phyloP scores from a whole-genome alignment of 1,139 yeast genomes.

The Kluyveromyces marxianus region DNA sequence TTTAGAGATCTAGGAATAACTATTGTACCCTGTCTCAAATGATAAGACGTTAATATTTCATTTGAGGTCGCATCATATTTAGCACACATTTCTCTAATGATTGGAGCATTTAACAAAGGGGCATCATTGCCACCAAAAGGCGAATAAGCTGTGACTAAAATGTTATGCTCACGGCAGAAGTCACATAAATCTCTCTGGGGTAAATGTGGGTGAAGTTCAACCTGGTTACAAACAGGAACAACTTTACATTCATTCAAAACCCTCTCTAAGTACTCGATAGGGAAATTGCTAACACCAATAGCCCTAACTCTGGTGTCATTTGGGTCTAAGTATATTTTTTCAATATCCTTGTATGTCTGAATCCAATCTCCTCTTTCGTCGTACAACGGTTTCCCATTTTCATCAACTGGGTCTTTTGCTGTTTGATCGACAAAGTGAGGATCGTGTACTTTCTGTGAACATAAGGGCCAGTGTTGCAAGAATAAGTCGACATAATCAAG shows the following conservation, averaged over 20 bases:
- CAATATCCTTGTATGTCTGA: slow-evolving; percentile 42
- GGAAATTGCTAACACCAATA: slow-evolving; percentile 57
- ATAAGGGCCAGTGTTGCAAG: slow-evolving; percentile 59
- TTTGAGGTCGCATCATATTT: slow-evolving; percentile 40
- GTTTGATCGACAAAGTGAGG: slow-evolving; percentile 26
- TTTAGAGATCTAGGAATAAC: slow-evolving; percentile 49
- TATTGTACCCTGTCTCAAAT: slow-evolving; percentile 43
- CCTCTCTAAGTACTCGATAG: slow-evolving; percentile 39
- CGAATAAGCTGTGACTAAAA: slow-evolving; percentile 48
- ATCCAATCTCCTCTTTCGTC: slow-evolving; percentile 41
- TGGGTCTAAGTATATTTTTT: slow-evolving; percentile 35
- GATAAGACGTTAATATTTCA: slow-evolving; percentile 47
- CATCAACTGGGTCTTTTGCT: slow-evolving; percentile 18
- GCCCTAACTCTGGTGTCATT: slow-evolving; percentile 39
- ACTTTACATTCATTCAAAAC: slow-evolving; percentile 40
- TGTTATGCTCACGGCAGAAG: slow-evolving; percentile 39
- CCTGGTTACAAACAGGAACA: slow-evolving; percentile 48
- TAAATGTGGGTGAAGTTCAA: slow-evolving; percentile 53
- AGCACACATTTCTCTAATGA: slow-evolving; percentile 37
- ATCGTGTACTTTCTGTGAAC: slow-evolving; percentile 40
- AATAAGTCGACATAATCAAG: slow-evolving; percentile 52
- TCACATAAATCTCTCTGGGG: slow-evolving; percentile 45
- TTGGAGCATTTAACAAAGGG: slow-evolving; percentile 41
- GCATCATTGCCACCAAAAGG: slow-evolving; percentile 54
- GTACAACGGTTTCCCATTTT: slow-evolving; percentile 37